Base-by-base conservation (phyloP, 2,329 filamentous ascomycete species). In the Pseudogymnoascus sp. region DNA sequence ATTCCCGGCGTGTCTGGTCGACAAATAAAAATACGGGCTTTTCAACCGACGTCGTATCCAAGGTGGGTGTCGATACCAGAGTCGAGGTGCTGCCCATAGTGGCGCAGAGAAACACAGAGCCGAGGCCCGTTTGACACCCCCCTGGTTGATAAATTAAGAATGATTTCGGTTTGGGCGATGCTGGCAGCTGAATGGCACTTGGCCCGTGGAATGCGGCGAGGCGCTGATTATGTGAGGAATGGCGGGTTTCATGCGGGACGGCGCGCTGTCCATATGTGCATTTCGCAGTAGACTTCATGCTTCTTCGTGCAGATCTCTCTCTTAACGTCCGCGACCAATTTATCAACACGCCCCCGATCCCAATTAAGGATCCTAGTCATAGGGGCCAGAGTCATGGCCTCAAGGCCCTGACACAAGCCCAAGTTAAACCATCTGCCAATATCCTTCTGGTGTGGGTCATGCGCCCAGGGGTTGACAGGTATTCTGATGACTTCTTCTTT, bases 381-480 rank as follows among this genome's bases (percentile, higher is more conserved):
- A 7, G 92, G 88, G 36, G 83, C 88, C 70, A 95, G 75, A 67
- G 87, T 88, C 70, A 96, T 79, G 11, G 87, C 86, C 69, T 91
- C 84, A 60, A 96, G 76, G 26, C 89, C 88, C 71, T 90, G 85
- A 10, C 83, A 86, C 68, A 96, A 79, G 40, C 86, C 87, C 23
- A 93, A 78, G 71, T 93, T 92, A 76, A 96, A 96, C 89, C 90
- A 96, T 64, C 86, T 82, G 31, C 89, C 91, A 62, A 92, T 82
- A 50, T 88, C 83, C 66, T 85, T 87, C 68, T 86, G 81, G 67
- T 85, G 80, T 26, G 81, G 78, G 69, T 90, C 85, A 26, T 78
- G 74, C 64, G 85, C 83, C 88, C 90, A 93, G 23, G 87, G 85
- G 71, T 88, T 93, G 71, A 91, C 80, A 31, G 91, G 90, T 36